Conservation (phyloP, 2,329 filamentous ascomycete genomes). For the Dactylellina sp. region DNA sequence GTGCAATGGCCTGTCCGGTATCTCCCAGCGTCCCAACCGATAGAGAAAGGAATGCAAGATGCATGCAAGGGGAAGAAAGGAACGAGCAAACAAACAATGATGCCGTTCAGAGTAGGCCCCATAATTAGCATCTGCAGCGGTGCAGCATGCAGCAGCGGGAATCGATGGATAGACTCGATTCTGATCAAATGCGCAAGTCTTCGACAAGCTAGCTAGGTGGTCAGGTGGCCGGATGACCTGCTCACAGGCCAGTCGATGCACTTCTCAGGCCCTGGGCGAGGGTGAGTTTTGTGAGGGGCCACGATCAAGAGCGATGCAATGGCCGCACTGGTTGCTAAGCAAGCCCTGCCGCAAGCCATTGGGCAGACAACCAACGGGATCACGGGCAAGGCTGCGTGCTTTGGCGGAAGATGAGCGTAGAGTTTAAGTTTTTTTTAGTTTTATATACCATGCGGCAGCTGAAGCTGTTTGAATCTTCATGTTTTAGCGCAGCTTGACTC, state of each 20-base stretch:
- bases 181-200: not conserved
- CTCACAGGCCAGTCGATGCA: not conserved
- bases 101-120: not conserved
- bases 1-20: not conserved
- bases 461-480: not conserved
- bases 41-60: no score
- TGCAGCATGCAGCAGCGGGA: conserved; percentile 12
- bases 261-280: not conserved
- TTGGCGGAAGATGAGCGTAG: conserved; percentile 24
- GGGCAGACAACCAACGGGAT: conserved; percentile 3
- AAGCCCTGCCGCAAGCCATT: not conserved
- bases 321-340: no score
- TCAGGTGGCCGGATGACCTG: not conserved
- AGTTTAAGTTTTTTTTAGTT: not conserved
- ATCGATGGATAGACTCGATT: conserved; percentile 7
- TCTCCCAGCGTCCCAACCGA: conserved; percentile 4
- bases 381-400: conserved; percentile 15
- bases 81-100: not conserved
- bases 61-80: not conserved
- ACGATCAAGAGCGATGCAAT: not conserved
- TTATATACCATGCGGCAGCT: not conserved
- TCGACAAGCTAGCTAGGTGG: not conserved
- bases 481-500: not conserved
- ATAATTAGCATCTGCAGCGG: conserved; percentile 12
- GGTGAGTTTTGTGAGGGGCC: conserved; percentile 10